Percentiles rank a stretch among this genome's conserved stretches.
Evolutionary conservation across 345 rosid species (phyloP).

Genomic region (Diplotaxis tenuifolia): DNA sequence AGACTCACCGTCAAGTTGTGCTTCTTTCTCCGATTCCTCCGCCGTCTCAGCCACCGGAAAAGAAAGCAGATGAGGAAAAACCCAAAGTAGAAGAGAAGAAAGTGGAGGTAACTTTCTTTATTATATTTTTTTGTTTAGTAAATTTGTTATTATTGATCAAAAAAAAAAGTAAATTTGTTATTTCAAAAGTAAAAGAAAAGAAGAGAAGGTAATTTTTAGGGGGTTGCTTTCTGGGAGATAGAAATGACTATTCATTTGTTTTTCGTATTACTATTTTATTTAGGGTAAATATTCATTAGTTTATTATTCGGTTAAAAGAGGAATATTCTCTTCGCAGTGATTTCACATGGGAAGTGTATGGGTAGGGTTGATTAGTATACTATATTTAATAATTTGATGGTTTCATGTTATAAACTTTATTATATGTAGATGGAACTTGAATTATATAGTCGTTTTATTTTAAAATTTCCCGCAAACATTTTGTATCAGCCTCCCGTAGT

Average conservation of each 20-base stretch:
- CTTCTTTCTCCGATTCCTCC: conserved; percentile 88
- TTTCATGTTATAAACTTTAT: background rate
- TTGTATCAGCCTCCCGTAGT: conserved; percentile 59
- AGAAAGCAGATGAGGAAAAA: conserved; percentile 55
- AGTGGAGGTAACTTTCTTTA: conserved; percentile 55
- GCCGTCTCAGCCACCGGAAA: conserved; percentile 62
- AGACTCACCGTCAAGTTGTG: conserved; percentile 82
- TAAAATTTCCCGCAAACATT: background rate
- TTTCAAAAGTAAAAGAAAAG: background rate
- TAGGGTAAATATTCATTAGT: background rate
- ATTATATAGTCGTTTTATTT: background rate
- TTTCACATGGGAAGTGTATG: conserved; percentile 37
- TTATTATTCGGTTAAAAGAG: background rate
- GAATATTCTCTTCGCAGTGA: conserved; percentile 34
- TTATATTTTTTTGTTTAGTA: background rate
- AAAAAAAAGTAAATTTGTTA: background rate
- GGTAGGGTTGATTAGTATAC: conserved; percentile 21
- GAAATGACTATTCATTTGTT: background rate
- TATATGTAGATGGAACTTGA: background rate
- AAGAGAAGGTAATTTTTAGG: background rate
- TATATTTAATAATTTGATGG: background rate
- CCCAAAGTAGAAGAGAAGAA: conserved; percentile 68
- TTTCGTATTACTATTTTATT: background rate
- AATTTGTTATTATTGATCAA: conserved; percentile 1
- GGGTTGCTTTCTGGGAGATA: background rate